Percentiles rank a stretch among this genome's conserved stretches.
phyloP scores from a whole-genome alignment of 2,329 filamentous ascomycete genomes.

The Fusarium avenaceum region DNA sequence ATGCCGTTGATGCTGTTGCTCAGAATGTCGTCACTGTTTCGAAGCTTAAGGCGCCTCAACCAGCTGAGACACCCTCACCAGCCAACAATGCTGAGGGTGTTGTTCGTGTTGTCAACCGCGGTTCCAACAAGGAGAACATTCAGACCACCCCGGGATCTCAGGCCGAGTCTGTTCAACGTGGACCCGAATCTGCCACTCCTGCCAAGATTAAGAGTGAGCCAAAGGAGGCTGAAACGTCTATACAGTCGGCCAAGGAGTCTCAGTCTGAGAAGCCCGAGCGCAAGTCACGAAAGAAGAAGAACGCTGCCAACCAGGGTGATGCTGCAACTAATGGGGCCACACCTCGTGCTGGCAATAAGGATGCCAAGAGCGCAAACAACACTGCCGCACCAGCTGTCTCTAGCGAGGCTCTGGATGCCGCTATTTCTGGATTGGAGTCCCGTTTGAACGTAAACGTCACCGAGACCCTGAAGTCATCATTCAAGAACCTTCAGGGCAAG shows the following conservation, averaged over 20 bases:
- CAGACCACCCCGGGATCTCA: constrained; percentile 45
- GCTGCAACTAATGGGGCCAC: constrained; percentile 59
- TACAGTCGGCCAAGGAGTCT: constrained; percentile 56
- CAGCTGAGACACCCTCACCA: constrained; percentile 52
- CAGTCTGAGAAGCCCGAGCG: constrained; percentile 72
- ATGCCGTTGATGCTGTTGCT: constrained; percentile 80
- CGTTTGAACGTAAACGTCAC: constrained; percentile 65
- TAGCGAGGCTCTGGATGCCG: constrained; percentile 64
- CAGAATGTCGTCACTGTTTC: constrained; percentile 81
- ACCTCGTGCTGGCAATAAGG: constrained; percentile 55
- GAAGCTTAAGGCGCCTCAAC: constrained; percentile 71
- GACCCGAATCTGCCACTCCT: constrained; percentile 52
- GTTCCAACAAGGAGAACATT: constrained; percentile 55
- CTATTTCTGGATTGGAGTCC: constrained; percentile 68
- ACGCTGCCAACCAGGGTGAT: constrained; percentile 60
- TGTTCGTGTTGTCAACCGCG: constrained; percentile 54
- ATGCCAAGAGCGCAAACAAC: constrained; percentile 51
- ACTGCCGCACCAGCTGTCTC: constrained; percentile 52
- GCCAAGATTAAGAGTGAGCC: constrained; percentile 59
- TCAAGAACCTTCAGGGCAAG: constrained; percentile 73
- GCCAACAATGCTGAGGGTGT: constrained; percentile 55
- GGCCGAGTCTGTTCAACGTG: constrained; percentile 51
- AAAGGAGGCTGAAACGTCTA: constrained; percentile 63
- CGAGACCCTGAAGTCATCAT: constrained; percentile 66
- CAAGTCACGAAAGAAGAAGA: constrained; percentile 77